Evolutionary conservation across 2,329 filamentous ascomycete species (phyloP).

Genomic region (Juglanconis juglandina): DNA sequence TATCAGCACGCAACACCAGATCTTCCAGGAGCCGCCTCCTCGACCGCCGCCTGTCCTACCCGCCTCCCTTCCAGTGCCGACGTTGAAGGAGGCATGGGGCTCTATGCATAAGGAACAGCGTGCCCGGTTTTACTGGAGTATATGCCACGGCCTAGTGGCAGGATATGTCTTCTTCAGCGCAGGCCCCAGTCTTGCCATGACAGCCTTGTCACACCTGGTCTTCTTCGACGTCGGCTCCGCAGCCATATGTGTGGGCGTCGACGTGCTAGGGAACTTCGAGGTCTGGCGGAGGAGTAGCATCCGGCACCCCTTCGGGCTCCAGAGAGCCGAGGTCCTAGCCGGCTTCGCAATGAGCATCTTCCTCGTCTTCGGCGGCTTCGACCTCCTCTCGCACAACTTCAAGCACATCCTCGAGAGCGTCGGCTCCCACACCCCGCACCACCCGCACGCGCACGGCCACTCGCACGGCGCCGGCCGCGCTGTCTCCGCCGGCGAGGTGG

Average conservation of each 20-base stretch:
- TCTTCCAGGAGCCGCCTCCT: constrained; percentile 87
- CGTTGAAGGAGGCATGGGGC: constrained; percentile 78
- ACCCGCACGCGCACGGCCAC: constrained; percentile 52
- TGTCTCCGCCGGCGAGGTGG: constrained; percentile 73
- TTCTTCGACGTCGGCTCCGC: constrained; percentile 95
- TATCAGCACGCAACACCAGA: constrained; percentile 82
- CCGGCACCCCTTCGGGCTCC: constrained; percentile 88
- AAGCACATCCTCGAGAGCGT: constrained; percentile 82
- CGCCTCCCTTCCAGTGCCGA: constrained; percentile 88
- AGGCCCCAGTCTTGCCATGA: constrained; percentile 83
- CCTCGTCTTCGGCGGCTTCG: constrained; percentile 94
- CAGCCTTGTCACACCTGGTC: constrained; percentile 85
- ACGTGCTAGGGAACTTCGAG: constrained; percentile 94
- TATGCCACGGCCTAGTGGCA: constrained; percentile 81
- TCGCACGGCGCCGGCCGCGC: constrained; percentile 8
- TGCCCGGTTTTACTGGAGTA: constrained; percentile 79
- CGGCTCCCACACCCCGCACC: constrained; percentile 70
- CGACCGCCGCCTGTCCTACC: constrained; percentile 84
- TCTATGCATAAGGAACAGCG: constrained; percentile 90
- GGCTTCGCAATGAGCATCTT: constrained; percentile 96
- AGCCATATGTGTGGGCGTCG: constrained; percentile 84
- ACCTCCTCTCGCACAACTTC: constrained; percentile 88
- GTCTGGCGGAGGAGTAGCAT: constrained; percentile 93
- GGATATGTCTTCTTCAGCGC: constrained; percentile 82
- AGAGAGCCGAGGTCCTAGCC: constrained; percentile 88